A percentile compares a stretch with the other conserved stretches of the same genome.
These are phyloP conservation scores for Polygonum maritimum DNA, from an alignment of 148 eudicot genomes.

Conservation along the genomic window DNA sequence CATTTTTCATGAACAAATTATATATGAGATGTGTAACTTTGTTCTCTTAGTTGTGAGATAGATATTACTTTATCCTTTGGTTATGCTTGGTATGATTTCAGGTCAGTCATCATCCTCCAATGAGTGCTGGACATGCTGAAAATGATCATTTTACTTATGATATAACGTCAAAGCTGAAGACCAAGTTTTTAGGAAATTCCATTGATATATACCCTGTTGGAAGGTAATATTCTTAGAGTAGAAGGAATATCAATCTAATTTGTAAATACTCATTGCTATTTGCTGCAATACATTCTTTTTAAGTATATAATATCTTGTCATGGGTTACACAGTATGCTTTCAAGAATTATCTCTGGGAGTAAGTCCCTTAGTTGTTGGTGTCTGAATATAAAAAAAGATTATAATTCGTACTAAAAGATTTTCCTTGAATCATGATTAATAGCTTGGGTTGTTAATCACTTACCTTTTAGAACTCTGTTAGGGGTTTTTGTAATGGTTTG, in stretches of 20 bases:
- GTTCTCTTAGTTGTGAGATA: not conserved
- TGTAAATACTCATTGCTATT: not conserved
- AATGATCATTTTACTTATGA: constrained; percentile 84
- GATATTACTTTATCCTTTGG: not conserved
- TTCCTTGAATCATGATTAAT: not conserved
- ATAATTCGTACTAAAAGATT: not conserved
- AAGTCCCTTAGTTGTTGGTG: not conserved
- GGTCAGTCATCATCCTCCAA: constrained; percentile 99
- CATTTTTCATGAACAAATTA: not conserved
- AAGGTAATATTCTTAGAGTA: constrained; percentile 36
- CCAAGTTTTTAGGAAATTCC: constrained; percentile 90
- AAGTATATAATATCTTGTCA: not conserved
- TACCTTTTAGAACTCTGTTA: no score
- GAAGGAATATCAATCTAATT: not conserved
- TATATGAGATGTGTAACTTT: not conserved
- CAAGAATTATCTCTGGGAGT: not conserved
- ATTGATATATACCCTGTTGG: constrained; percentile 94
- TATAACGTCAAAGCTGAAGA: constrained; percentile 90
- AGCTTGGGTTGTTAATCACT: not conserved
- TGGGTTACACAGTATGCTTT: not conserved
- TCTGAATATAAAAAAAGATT: not conserved
- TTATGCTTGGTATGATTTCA: constrained; percentile 15
- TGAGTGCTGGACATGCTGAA: constrained; percentile 97
- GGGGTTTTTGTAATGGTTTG: not conserved
- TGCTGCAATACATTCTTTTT: not conserved